Evolutionary conservation across 768 basidiomycete genomes (phyloP), one percentile per base, ranked within the genome.

Genomic region (Tricholoma saponaceum): DNA sequence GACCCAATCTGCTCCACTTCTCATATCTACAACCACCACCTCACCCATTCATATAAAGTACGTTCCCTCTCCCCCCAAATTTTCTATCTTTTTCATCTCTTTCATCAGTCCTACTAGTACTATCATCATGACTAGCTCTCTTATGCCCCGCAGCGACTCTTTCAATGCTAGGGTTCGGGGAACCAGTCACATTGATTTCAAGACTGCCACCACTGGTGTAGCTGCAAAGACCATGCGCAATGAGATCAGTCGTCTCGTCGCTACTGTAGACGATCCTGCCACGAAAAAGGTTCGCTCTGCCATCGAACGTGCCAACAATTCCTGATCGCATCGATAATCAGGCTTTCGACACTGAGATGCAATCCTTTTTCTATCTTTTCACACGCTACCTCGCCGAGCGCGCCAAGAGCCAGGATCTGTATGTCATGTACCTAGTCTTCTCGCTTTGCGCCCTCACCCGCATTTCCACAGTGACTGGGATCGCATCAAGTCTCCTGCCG

Each of bases 221-320:
- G 89, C 92, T 25, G 90, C 92, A 64, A 98, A 97, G 79, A 81
- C 94, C 56, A 98, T 98, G 96, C 87, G 94, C 79, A 97, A 98
- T 71, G 97, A 98, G 79, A 89, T 99, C 76, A 89, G 89, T 73
- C 85, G 85, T 69, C 90, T 99, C 81, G 93, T 98, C 68, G 78
- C 81, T 70, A 88, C 87, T 60, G 90, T 96, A 69, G 79, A 84
- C 61, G 91, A 98, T 62, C 80, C 84, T 28, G 70, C 79, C 39
- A 88, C 89, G 56, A 91, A 90, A 78, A 92, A 89, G 87, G 95
- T 92, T 56, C 54, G 54, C 18, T 20, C 7, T 5, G 56, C 65
- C 37, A 20, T 43, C 43, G 18, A 14, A 44, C 13, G 55, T 54
- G 23, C 23, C 57, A 37, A 49, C 23, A 46, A 46, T n/a, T 58